These are phyloP conservation scores for Claviceps paspali DNA, from an alignment of 2,329 filamentous ascomycete species.

Conservation along the genomic window DNA sequence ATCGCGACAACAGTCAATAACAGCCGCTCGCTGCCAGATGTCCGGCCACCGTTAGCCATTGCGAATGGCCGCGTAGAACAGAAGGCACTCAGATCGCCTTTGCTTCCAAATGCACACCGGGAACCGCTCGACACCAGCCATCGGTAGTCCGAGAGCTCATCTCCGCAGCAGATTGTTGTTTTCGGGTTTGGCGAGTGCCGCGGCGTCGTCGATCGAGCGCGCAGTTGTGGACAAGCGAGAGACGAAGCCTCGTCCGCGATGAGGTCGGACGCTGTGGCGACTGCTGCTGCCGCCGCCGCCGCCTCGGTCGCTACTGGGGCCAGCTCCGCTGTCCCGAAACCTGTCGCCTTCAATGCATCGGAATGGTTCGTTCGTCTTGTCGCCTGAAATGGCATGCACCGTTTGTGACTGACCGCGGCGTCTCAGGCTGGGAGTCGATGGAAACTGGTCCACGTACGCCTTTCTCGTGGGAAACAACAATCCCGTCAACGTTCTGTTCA, in stretches of 20 bases:
- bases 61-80: constrained; percentile 1
- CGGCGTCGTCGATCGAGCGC: no score
- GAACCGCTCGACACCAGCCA: neutral
- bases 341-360: constrained; percentile 10
- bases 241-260: neutral
- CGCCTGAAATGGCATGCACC: neutral
- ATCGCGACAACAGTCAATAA: neutral
- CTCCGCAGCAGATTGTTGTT: no score
- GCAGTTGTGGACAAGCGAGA: no score
- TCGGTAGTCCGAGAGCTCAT: constrained; percentile 1
- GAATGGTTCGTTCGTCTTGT: constrained; percentile 8
- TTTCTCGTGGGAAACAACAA: constrained; percentile 31
- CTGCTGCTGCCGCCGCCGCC: constrained; percentile 2
- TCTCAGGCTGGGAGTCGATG: constrained; percentile 48
- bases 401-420: neutral
- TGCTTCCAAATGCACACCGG: constrained; percentile 3
- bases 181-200: neutral
- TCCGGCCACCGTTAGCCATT: neutral
- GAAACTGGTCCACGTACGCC: constrained; percentile 55
- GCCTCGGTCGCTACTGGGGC: constrained; percentile 1
- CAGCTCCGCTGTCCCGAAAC: constrained; percentile 3
- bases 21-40: neutral
- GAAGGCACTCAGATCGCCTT: neutral
- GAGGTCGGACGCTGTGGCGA: constrained; percentile 5
- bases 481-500: constrained; percentile 31